These are phyloP conservation scores for Claviceps sp. DNA, from an alignment of 2,329 filamentous ascomycete species.

Conservation along the genomic window DNA sequence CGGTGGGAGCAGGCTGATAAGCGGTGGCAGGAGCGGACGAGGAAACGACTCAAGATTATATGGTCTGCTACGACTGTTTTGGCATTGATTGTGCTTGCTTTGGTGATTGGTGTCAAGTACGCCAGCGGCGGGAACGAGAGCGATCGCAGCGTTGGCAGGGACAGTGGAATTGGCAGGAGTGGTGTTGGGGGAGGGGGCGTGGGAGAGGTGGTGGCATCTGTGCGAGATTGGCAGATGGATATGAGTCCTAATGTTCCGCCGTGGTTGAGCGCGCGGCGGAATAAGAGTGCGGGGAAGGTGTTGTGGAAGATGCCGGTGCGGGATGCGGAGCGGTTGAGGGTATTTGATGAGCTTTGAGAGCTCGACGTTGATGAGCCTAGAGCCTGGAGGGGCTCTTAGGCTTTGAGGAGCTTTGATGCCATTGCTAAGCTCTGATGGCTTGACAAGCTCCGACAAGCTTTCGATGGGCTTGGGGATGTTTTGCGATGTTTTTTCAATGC, in stretches of 20 bases:
- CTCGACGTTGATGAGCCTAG: no score
- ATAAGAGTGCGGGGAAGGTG: constrained; percentile 10
- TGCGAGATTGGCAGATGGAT: background rate
- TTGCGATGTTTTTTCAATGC: background rate
- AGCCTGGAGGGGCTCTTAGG: no score
- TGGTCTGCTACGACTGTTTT: constrained; percentile 45
- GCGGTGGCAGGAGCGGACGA: constrained; percentile 55
- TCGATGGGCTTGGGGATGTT: background rate
- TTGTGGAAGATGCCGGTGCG: constrained; percentile 15
- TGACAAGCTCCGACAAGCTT: no score
- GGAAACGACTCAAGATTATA: constrained; percentile 45
- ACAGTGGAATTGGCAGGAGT: no score
- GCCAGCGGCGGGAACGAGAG: background rate
- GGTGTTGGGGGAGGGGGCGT: constrained; percentile 1
- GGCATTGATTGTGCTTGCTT: constrained; percentile 32
- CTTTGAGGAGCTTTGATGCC: no score
- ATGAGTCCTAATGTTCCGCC: constrained; percentile 5
- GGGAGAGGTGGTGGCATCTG: no score
- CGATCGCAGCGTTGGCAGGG: no score
- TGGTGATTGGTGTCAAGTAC: constrained; percentile 23
- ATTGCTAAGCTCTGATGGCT: no score
- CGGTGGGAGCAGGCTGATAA: constrained; percentile 53
- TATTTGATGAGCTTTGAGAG: constrained; percentile 33
- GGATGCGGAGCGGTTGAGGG: constrained; percentile 25
- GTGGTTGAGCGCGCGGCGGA: constrained; percentile 7